These are phyloP conservation scores for Globisporangium spinosum DNA, from an alignment of 352 stramenopile genomes.

Conservation along the genomic window DNA sequence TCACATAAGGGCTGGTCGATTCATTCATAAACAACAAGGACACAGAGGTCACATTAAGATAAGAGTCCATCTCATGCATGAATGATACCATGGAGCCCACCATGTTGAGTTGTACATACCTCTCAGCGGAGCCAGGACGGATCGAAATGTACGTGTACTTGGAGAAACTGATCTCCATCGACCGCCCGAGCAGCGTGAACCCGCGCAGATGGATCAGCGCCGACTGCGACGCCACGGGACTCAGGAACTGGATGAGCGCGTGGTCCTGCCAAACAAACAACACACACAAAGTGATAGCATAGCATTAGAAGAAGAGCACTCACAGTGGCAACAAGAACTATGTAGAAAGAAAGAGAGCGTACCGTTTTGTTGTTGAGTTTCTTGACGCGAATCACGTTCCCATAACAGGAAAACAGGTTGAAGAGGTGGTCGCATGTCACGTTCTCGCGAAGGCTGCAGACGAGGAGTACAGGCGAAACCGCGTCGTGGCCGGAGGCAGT, in stretches of 20 bases:
- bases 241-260: conserved; percentile 56
- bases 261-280: conserved; percentile 30
- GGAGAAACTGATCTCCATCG: conserved; percentile 62
- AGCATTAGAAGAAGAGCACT: background rate
- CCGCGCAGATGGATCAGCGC: conserved; percentile 51
- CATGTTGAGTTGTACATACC: conserved; percentile 1
- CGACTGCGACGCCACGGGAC: conserved; percentile 34
- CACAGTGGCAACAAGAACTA: background rate
- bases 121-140: conserved; percentile 18
- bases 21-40: background rate
- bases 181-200: conserved; percentile 45
- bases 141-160: conserved; percentile 53
- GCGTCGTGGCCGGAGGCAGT: conserved; percentile 19
- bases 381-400: conserved; percentile 59
- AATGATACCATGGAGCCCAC: background rate
- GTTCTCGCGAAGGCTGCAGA: conserved; percentile 48
- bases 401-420: conserved; percentile 71
- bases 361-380: conserved; percentile 51
- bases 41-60: background rate
- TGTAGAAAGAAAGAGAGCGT: background rate
- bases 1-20: conserved; percentile 19
- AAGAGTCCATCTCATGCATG: background rate
- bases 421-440: conserved; percentile 62
- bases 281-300: background rate
- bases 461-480: conserved; percentile 48